Conservation (phyloP, 164 flowering plant genomes). For the Liriodendron chinense region DNA sequence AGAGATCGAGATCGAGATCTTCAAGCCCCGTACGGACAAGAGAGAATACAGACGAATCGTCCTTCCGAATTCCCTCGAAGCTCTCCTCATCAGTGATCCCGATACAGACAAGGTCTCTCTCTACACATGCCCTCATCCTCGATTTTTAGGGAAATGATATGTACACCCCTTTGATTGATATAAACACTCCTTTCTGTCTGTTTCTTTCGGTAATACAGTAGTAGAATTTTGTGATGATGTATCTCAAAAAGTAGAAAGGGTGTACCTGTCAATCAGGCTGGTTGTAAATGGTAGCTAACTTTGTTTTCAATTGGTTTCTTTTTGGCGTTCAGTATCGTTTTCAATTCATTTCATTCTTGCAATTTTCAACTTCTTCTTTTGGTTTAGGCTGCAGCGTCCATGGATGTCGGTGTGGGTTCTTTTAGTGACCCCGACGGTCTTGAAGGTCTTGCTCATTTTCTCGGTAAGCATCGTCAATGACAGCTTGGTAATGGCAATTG, state of each 20-base stretch:
- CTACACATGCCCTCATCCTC: too few species aligned
- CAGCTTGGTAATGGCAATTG: background rate
- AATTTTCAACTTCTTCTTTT: background rate
- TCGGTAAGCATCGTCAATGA: conserved; percentile 43
- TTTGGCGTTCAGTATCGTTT: background rate
- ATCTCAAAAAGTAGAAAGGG: too few species aligned
- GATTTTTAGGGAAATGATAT: background rate
- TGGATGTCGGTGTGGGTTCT: conserved; percentile 80
- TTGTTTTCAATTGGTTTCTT: background rate
- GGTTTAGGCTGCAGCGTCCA: conserved; percentile 63
- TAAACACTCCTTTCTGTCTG: background rate
- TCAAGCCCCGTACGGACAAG: conserved; percentile 79
- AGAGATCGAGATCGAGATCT: conserved; percentile 49
- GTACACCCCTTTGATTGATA: background rate
- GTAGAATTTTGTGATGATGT: too few species aligned
- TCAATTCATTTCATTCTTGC: background rate
- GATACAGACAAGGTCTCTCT: conserved; percentile 80
- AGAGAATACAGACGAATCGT: conserved; percentile 75
- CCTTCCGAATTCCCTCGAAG: conserved; percentile 71
- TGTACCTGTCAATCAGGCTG: background rate
- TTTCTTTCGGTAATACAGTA: too few species aligned
- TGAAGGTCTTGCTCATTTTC: conserved; percentile 96
- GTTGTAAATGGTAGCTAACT: too few species aligned
- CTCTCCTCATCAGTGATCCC: conserved; percentile 88
- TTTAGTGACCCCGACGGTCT: conserved; percentile 86